Conservation (phyloP, 2,329 filamentous ascomycete genomes). For the Penicillium sp. region DNA sequence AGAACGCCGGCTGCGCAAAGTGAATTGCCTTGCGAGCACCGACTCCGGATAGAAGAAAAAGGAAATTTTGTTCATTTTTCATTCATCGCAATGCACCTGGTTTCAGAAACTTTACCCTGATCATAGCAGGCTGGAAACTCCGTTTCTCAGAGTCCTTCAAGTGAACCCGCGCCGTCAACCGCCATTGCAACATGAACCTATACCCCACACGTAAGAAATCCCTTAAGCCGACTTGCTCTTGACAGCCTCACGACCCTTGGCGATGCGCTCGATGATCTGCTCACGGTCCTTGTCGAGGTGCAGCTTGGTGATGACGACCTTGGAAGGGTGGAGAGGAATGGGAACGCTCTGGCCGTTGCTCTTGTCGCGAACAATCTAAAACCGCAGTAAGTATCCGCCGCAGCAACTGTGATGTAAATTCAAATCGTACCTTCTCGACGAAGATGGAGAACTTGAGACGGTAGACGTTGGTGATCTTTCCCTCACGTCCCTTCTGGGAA, state of each 20-base stretch:
- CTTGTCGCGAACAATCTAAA: slow-evolving; percentile 81
- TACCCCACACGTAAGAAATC: slow-evolving; percentile 58
- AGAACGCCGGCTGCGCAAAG: slow-evolving; percentile 6
- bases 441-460: slow-evolving; percentile 97
- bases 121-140: slow-evolving; percentile 24
- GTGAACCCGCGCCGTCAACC: slow-evolving; percentile 34
- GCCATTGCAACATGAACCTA: slow-evolving; percentile 66
- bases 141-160: slow-evolving; percentile 26
- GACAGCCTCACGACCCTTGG: slow-evolving; percentile 49
- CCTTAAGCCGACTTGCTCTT: slow-evolving; percentile 64
- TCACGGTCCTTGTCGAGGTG: slow-evolving; percentile 70
- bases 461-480: slow-evolving; percentile 97
- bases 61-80: slow-evolving; percentile 67
- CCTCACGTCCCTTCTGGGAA: slow-evolving; percentile 94
- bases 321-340: slow-evolving; percentile 91
- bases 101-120: slow-evolving; percentile 29
- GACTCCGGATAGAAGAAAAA: slow-evolving; percentile 59
- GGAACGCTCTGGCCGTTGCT: slow-evolving; percentile 93
- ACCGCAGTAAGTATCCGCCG: slow-evolving; percentile 3
- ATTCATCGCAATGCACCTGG: slow-evolving; percentile 37
- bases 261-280: slow-evolving; percentile 49
- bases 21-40: slow-evolving; percentile 4
- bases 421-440: slow-evolving; percentile 69
- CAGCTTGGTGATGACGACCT: slow-evolving; percentile 97
- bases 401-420: background rate